Conservation (phyloP, 306 rosid species). For the Oemleria cerasiformis region DNA sequence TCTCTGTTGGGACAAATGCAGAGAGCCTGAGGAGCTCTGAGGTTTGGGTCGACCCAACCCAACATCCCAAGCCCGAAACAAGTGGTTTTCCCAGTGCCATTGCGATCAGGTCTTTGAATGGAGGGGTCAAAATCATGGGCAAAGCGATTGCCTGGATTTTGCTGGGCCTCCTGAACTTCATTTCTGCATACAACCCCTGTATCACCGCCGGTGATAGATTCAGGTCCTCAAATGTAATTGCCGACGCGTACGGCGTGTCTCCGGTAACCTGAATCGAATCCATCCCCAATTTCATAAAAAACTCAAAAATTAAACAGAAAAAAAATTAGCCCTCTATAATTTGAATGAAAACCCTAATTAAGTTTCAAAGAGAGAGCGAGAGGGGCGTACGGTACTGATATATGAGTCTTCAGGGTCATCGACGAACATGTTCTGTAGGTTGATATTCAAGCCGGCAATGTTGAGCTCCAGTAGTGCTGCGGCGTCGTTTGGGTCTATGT, state of each 20-base stretch:
- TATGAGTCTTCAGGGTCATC: constrained; percentile 74
- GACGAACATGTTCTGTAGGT: constrained; percentile 37
- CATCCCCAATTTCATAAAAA: constrained; percentile 5
- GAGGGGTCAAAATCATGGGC: constrained; percentile 87
- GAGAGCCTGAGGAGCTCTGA: constrained; percentile 78
- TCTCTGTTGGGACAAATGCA: constrained; percentile 92
- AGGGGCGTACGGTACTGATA: constrained; percentile 51
- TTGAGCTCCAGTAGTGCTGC: constrained; percentile 27
- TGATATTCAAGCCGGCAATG: constrained; percentile 40
- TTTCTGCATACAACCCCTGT: constrained; percentile 73
- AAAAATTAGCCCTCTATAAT: not conserved
- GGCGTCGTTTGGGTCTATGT: not conserved
- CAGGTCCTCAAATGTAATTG: constrained; percentile 62
- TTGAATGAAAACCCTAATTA: not conserved
- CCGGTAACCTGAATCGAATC: constrained; percentile 44
- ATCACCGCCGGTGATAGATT: constrained; percentile 56
- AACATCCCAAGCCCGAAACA: constrained; percentile 94
- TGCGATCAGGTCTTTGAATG: constrained; percentile 79
- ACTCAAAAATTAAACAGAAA: not conserved
- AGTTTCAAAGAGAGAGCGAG: not conserved
- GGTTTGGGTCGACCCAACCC: constrained; percentile 69
- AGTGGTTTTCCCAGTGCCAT: constrained; percentile 93
- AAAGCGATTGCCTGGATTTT: constrained; percentile 80
- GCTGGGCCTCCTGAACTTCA: constrained; percentile 79
- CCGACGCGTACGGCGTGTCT: constrained; percentile 73